Evolutionary conservation across 768 basidiomycete species (phyloP), one percentile per base, ranked within the genome.

Genomic region (Jaapia argillacea): DNA sequence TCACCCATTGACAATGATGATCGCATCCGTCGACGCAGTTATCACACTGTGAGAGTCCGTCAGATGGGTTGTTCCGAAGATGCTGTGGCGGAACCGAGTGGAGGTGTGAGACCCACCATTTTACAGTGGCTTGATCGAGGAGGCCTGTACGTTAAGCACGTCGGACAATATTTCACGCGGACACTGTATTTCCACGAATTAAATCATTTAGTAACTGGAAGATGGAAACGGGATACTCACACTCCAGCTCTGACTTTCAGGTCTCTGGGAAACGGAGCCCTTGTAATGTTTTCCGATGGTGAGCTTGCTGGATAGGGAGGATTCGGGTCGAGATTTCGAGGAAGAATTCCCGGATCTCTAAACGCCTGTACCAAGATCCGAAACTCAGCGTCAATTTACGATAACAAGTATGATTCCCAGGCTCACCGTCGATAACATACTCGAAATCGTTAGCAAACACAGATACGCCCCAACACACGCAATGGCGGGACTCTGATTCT

Each of bases 1-100:
- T 96, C 16, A 99, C 78, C 85, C 83, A 86, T 56, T 82, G 81
- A 49, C 83, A 87, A 56, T 90, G 89, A 56, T 93, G 87, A 59
- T 94, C 92, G 51, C 93, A 97, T 6, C 83, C 82, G 51, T 97
- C 93, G 13, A 97, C 90, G 56, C 94, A 99, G 57, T 98, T 98
- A 53, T 96, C 90, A 58, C 94, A 99, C 85, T 93, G 51, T 2
- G 42, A 22, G 46, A 25, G 18, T 16, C 23, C 12, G 10, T 3
- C n/a, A n/a, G n/a, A n/a, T n/a, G n/a, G n/a, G n/a, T n/a, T n/a
- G n/a, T n/a, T 18, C 24, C 3, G 16, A 14, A n/a, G 10, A 40
- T 24, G 6, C 35, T 18, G 16, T 14, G 7, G 6, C 41, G 18
- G 24, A n/a, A 20, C 13, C 20, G 10, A n/a, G 40, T 14, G n/a